Base-by-base conservation (phyloP, 805 yeast genomes). In the Zygoascus ofunaensis region DNA sequence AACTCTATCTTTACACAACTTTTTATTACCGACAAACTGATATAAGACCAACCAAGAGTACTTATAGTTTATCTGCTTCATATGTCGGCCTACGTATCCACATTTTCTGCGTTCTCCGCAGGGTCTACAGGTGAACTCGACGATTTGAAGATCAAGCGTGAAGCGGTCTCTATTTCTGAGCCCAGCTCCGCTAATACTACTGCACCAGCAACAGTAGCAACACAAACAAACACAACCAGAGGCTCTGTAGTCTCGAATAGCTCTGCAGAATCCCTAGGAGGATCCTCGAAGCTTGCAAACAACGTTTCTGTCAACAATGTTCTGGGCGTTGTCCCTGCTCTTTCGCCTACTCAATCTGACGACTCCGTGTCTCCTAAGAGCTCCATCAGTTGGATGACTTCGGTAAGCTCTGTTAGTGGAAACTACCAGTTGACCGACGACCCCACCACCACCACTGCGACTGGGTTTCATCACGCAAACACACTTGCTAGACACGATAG, bases 311-410 rank as follows among this genome's bases (percentile, higher is more conserved):
- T 8, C 30, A 26, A 12, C 12, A 26, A 26, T 26, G 12, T 26
- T 26, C 32, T 37, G 3, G 20, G 41, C 15, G 41, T 37, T 4
- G 30, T 7, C 12, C 10, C 12, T 7, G 33, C 41, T n/a, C 14
- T 37, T 7, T 21, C 30, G 15, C 41, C 41, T 23, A 26, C 41
- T 22, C 32, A 26, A n/a, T 21, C 30, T 14, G 41, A 37, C 14
- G 41, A 37, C 5, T 37, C 41, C 24, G 41, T 24, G 17, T n/a
- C 30, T n/a, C 33, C 41, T 26, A 37, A 37, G 33, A 23, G 33
- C 33, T 21, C 33, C 4, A 12, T 36, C 23, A 17, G 23, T 17
- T 36, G 24, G 10, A 36, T 36, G 4, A n/a, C 41, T 24, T n/a
- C 19, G n/a, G 34, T 15, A 2, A 36, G 24, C 26, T n/a, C 24